Percentiles rank a stretch among this genome's conserved stretches.
Conservation (phyloP, 2,329 filamentous ascomycete genomes). For the Dactylonectria macrodidyma region DNA sequence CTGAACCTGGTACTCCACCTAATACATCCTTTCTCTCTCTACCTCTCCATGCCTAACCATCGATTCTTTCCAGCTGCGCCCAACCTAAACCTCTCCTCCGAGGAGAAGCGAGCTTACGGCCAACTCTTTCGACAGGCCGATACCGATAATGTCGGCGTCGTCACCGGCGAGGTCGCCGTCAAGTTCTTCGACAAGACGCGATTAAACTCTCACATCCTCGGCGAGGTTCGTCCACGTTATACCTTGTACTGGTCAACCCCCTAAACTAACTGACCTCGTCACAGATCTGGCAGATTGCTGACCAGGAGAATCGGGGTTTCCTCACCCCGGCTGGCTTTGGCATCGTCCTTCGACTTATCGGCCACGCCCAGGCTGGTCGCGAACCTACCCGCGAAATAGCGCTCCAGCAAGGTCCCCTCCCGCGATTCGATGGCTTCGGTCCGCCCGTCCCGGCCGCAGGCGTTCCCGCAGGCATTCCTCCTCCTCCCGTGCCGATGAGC, state of each 20-base stretch:
- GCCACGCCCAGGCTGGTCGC: conserved; percentile 91
- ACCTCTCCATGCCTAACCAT: conserved; percentile 33
- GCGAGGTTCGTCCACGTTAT: conserved; percentile 75
- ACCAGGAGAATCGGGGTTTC: conserved; percentile 95
- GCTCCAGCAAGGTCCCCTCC: conserved; percentile 88
- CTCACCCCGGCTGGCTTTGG: conserved; percentile 94
- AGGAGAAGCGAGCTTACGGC: conserved; percentile 95
- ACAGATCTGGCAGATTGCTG: conserved; percentile 99
- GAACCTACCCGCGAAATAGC: conserved; percentile 87
- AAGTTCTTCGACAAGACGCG: conserved; percentile 98
- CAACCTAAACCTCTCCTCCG: conserved; percentile 86
- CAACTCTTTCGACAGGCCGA: conserved; percentile 96
- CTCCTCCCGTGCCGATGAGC: conserved; percentile 51
- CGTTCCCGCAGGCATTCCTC: conserved; percentile 64
- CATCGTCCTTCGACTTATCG: conserved; percentile 92
- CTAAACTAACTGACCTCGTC: conserved; percentile 22
- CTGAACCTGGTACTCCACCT: conserved; percentile 41
- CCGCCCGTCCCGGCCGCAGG: conserved; percentile 50
- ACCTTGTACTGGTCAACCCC: neutral
- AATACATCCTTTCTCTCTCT: conserved; percentile 2
- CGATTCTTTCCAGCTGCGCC: conserved; percentile 63
- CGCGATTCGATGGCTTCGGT: conserved; percentile 86
- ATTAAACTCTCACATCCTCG: conserved; percentile 86
- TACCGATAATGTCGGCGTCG: conserved; percentile 90
- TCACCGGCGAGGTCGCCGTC: conserved; percentile 96